Evolutionary conservation across 176 grass and related monocot genomes (phyloP).

Genomic region (Typha latifolia): DNA sequence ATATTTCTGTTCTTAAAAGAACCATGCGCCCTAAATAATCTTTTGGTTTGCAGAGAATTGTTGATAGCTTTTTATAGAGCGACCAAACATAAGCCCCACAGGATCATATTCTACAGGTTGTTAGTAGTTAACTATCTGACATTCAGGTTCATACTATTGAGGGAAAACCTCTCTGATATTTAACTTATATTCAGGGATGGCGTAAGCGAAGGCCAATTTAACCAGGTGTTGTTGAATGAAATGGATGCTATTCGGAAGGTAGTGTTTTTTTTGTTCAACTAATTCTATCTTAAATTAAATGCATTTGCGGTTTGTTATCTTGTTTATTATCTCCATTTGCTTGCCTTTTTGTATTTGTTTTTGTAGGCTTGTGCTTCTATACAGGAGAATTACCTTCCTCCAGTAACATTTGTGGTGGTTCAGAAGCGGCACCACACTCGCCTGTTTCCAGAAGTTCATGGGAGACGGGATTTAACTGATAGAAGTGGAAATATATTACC

Average conservation of each 20-base stretch:
- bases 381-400: conserved; percentile 49
- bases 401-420: conserved; percentile 72
- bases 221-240: conserved; percentile 48
- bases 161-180: too few species aligned
- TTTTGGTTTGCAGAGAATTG: conserved; percentile 41
- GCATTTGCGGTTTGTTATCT: not conserved
- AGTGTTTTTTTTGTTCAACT: not conserved
- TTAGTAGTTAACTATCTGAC: not conserved
- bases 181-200: conserved; percentile 45
- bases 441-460: conserved; percentile 60
- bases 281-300: not conserved
- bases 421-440: conserved; percentile 85
- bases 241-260: conserved; percentile 74
- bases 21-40: not conserved
- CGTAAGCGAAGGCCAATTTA: conserved; percentile 78
- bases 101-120: conserved; percentile 95
- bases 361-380: conserved; percentile 66
- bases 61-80: conserved; percentile 27
- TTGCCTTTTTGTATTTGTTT: not conserved
- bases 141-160: not conserved
- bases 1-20: not conserved
- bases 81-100: conserved; percentile 14
- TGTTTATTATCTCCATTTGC: not conserved
- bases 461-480: conserved; percentile 40
- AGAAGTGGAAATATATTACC: conserved; percentile 79